Base-by-base conservation (phyloP, 768 basidiomycete species). In the Hericium alpestre region DNA sequence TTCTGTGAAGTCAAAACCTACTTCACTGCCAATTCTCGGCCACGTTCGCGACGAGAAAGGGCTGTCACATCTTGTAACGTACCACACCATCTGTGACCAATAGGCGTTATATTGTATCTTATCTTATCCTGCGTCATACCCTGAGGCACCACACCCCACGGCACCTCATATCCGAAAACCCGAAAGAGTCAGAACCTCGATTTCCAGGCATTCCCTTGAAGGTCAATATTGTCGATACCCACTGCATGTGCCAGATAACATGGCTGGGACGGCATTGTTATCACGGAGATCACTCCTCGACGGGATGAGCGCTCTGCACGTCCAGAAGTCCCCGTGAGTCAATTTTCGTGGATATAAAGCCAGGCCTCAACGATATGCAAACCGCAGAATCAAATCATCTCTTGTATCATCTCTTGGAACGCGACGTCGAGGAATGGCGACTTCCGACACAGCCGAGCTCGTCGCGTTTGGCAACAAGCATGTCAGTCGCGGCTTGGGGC, bases 401-500 rank as follows among this genome's bases (percentile, higher is more conserved):
- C n/a, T 20, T n/a, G 11, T 18, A 20, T 46, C 20, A 7, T 7
- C n/a, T 46, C 43, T 46, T n/a, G n/a, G 10, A n/a, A n/a, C 43
- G 32, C 49, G 25, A 16, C 16, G 15, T 18, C 61, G 61, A 27
- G 47, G 55, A 13, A 54, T 61, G 41, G 38, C 59, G n/a, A 59
- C 61, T 27, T 22, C 49, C 40, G 9, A 32, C 9, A 15, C 53
- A 52, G 23, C 38, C 10, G 38, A n/a, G 38, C 53, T 57, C 37
- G 11, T 60, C 32, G 56, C 51, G 8, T 61, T 63, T 46, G 57
- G 47, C 6, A 54, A 56, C 23, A 56, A 49, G 2, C 60, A 63
- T 56, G 61, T 63, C 25, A 41, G 37, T 11, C 61, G 49, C 11
- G 61, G 61, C 8, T 0, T 61, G 15, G 39, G 10, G 5, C 59